Base-by-base conservation (phyloP, 306 rosid species). In the Comarum palustre region DNA sequence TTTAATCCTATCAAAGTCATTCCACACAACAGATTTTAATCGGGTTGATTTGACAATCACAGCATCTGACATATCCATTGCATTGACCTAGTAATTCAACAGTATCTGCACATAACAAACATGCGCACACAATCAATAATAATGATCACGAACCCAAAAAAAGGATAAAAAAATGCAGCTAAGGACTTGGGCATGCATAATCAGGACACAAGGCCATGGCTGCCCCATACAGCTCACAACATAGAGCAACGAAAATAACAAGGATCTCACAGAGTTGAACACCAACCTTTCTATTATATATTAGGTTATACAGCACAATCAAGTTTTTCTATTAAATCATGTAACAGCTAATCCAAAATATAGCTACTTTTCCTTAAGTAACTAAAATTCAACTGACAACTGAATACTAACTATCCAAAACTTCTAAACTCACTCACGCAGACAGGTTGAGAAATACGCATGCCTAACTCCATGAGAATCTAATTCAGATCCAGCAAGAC, bases 11-110 rank as follows among this genome's bases (percentile, higher is more conserved):
- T 95, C 99, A 71, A 95, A 95, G 80, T 95, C 99, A 78, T 95
- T 95, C 99, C 97, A 95, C 55, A 95, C 99, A 15, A 88, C 93
- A 50, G 99, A 95, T 78, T 95, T 95, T 85, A 95, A 80, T 84
- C 99, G 82, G 76, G 92, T 88, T 10, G 97, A 95, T 73, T 95
- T 92, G 69, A 87, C 93, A 13, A 86, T 84, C 47, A 88, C 96
- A 27, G 96, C 96, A 80, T 95, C 97, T 14, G 99, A 81, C 92
- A 88, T 74, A 78, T 95, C 99, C 99, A 95, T 95, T 67, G 73
- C 88, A 84, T 77, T 69, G 78, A 78, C 78, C 89, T 81, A 84
- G 63, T 63, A 59, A 38, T 31, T 75, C 80, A 81, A 74, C 84
- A 70, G 72, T 63, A 72, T 47, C 85, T 81, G 82, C 70, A 66